phyloP scores from a whole-genome alignment of 345 rosid genomes.

The Brassica nigra region DNA sequence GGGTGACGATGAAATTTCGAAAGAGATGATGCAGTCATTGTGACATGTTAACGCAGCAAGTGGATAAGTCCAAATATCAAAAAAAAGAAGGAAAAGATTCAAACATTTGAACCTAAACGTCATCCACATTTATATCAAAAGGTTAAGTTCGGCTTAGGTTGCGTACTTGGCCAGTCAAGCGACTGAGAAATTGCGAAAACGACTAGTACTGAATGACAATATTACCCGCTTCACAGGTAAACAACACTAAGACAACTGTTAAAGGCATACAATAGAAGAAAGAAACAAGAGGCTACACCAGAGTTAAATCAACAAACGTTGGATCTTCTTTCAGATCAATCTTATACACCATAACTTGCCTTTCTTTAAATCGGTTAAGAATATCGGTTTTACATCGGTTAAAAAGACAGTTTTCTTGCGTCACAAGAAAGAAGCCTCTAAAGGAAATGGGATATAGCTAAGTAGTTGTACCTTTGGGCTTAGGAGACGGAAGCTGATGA shows the following conservation, averaged over 20 bases:
- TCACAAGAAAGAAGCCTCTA: background rate
- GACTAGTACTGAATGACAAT: background rate
- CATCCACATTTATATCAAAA: background rate
- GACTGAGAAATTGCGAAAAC: background rate
- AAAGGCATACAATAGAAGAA: background rate
- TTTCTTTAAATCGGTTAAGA: constrained; percentile 30
- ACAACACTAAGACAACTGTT: background rate
- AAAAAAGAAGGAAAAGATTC: background rate
- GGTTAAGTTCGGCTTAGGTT: background rate
- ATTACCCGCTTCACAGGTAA: background rate
- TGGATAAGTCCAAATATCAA: background rate
- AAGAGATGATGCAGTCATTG: background rate
- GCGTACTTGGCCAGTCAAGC: background rate
- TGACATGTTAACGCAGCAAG: background rate
- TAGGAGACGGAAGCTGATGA: constrained; percentile 45
- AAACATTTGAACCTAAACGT: background rate
- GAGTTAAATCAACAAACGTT: constrained; percentile 4
- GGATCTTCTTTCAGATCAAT: constrained; percentile 2
- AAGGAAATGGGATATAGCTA: background rate
- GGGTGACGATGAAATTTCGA: background rate
- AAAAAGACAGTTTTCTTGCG: background rate
- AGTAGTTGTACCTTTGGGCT: constrained; percentile 42
- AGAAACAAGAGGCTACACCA: background rate
- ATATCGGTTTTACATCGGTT: constrained; percentile 30
- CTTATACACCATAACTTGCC: constrained; percentile 14